Percentiles rank a stretch among this genome's conserved stretches.
These are phyloP conservation scores for Ophiostoma triangulosporum DNA, from an alignment of 2,329 filamentous ascomycete species.

Conservation along the genomic window DNA sequence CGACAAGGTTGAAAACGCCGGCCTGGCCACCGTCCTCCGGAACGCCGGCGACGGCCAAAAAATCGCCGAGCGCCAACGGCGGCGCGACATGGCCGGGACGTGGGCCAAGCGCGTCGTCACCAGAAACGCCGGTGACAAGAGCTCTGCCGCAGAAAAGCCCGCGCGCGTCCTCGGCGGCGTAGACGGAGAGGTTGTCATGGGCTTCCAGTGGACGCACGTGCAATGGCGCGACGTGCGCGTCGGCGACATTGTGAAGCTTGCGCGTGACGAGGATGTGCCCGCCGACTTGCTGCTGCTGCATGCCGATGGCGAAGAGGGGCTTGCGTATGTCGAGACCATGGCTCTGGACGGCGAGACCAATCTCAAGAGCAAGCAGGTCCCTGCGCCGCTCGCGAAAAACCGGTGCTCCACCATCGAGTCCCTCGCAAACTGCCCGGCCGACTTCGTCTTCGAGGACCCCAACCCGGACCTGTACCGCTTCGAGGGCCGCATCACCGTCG, in stretches of 20 bases:
- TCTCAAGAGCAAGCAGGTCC: slow-evolving; percentile 60
- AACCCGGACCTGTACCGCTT: slow-evolving; percentile 68
- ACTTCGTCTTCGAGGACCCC: slow-evolving; percentile 62
- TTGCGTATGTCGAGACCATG: slow-evolving; percentile 80
- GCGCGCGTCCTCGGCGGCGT: slow-evolving; percentile 1
- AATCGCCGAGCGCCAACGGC: not conserved
- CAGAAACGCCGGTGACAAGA: not conserved
- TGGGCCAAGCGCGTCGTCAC: not conserved
- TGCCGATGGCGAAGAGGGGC: slow-evolving; percentile 59
- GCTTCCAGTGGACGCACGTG: slow-evolving; percentile 30
- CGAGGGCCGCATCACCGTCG: slow-evolving; percentile 51
- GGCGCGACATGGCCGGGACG: not conserved
- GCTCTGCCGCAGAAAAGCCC: not conserved
- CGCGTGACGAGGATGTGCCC: slow-evolving; percentile 64
- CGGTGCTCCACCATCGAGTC: slow-evolving; percentile 40
- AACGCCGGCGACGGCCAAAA: slow-evolving; percentile 1
- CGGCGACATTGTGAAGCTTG: slow-evolving; percentile 34
- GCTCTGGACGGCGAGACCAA: slow-evolving; percentile 74
- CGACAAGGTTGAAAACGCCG: slow-evolving; percentile 67
- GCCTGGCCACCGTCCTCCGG: slow-evolving; percentile 32
- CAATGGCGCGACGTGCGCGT: slow-evolving; percentile 35
- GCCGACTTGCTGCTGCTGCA: slow-evolving; percentile 73
- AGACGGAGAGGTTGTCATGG: not conserved
- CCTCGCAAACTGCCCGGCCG: slow-evolving; percentile 41
- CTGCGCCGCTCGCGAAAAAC: slow-evolving; percentile 39